Conservation (phyloP, 208 protist genomes). For the Histomonas meleagridis region DNA sequence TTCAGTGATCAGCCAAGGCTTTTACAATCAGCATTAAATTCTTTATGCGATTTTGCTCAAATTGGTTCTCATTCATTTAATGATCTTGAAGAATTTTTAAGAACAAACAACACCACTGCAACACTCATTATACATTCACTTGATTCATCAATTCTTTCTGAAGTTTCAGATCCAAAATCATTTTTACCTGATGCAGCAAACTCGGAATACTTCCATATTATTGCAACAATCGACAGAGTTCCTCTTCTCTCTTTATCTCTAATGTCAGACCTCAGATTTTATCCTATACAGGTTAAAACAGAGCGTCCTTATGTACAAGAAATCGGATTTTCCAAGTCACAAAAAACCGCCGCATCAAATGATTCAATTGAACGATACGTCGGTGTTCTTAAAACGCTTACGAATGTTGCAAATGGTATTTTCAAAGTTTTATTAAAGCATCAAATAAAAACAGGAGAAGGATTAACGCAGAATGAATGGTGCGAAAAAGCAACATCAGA, state of each 20-base stretch:
- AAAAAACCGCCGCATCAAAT: neutral
- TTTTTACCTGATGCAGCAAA: neutral
- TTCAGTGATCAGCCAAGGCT: neutral
- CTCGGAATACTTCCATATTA: neutral
- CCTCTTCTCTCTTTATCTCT: neutral
- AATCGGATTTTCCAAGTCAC: neutral
- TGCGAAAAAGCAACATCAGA: neutral
- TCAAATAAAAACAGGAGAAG: constrained; percentile 2
- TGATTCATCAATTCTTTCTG: neutral
- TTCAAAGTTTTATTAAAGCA: neutral
- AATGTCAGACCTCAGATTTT: neutral
- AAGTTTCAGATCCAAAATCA: neutral
- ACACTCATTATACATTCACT: neutral
- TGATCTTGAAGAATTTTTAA: neutral
- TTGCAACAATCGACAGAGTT: neutral
- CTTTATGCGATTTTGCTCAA: neutral
- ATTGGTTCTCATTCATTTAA: neutral
- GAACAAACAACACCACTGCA: neutral
- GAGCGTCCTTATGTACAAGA: neutral
- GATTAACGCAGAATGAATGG: neutral
- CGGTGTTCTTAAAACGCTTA: neutral
- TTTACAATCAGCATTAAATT: neutral
- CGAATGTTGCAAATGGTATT: neutral
- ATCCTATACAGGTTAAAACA: neutral
- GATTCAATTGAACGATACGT: neutral